These are phyloP conservation scores for Huntiella moniliformis DNA, from an alignment of 2,329 filamentous ascomycete genomes.

Conservation along the genomic window DNA sequence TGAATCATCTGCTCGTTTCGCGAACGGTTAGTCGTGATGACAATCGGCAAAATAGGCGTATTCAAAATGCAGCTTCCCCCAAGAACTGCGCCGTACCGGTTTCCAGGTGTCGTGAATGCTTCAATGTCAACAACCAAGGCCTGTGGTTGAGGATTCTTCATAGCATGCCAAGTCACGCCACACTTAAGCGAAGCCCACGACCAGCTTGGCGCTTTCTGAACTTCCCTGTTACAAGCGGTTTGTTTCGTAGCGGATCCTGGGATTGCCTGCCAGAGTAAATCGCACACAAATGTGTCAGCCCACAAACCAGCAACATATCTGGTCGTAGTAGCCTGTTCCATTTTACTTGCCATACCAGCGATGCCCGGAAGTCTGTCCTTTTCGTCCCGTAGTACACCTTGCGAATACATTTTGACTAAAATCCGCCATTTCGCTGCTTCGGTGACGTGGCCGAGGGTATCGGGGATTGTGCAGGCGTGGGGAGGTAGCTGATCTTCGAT, in stretches of 20 bases:
- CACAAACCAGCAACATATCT: slow-evolving; percentile 18
- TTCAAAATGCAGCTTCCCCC: slow-evolving; percentile 11
- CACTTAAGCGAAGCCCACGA: slow-evolving; percentile 10
- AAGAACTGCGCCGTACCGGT: slow-evolving; percentile 8
- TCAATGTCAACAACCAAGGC: slow-evolving; percentile 11
- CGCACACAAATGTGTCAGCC: slow-evolving; percentile 12
- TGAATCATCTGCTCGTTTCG: slow-evolving; percentile 9
- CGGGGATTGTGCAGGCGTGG: slow-evolving; percentile 14
- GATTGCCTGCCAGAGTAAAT: slow-evolving; percentile 10
- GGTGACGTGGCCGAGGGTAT: slow-evolving; percentile 11
- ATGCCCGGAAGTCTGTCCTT: slow-evolving; percentile 17
- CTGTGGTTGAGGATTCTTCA: slow-evolving; percentile 11
- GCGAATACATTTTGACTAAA: slow-evolving; percentile 16
- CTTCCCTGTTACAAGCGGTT: slow-evolving; percentile 6
- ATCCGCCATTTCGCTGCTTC: slow-evolving; percentile 15
- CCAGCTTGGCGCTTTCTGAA: slow-evolving; percentile 11
- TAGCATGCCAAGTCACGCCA: slow-evolving; percentile 11
- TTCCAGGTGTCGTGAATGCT: slow-evolving; percentile 2
- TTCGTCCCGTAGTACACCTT: slow-evolving; percentile 13
- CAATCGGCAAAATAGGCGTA: slow-evolving; percentile 9
- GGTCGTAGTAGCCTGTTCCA: slow-evolving; percentile 14
- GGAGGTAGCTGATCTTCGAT: slow-evolving; percentile 6
- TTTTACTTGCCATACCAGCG: slow-evolving; percentile 16
- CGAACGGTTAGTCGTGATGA: slow-evolving; percentile 7
- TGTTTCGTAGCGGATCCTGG: slow-evolving; percentile 6